Evolutionary conservation across 106 monocot species (phyloP).

Genomic region (Platanthera zijinensis): DNA sequence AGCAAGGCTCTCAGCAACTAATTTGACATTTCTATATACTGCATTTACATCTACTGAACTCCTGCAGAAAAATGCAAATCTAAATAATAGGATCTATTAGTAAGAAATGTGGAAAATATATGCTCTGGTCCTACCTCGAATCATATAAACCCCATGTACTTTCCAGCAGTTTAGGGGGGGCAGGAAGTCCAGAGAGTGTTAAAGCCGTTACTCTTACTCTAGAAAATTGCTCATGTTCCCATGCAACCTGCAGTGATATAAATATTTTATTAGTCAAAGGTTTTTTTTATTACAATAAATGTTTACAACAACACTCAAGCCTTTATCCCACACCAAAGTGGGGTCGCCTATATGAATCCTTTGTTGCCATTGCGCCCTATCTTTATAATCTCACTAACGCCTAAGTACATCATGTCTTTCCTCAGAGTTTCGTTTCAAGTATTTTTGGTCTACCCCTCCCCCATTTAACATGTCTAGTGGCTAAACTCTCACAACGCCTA

Average conservation of each 20-base stretch:
- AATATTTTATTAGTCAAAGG: background rate
- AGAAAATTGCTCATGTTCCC: conserved; percentile 99
- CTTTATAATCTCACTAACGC: no score
- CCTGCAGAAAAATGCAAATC: conserved; percentile 31
- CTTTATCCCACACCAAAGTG: no score
- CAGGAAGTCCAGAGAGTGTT: conserved; percentile 77
- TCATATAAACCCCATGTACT: conserved; percentile 74
- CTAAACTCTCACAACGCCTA: no score
- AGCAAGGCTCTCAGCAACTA: conserved; percentile 96
- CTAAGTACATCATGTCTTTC: no score
- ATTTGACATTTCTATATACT: conserved; percentile 59
- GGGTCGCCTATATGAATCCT: no score
- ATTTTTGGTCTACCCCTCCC: no score
- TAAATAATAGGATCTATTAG: background rate
- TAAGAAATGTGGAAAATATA: background rate
- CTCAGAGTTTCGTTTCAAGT: no score
- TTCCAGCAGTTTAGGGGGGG: conserved; percentile 72
- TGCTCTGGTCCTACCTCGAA: conserved; percentile 33
- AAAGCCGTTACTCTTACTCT: conserved; percentile 85
- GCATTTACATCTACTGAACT: conserved; percentile 51
- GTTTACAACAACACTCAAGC: no score
- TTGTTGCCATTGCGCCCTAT: no score
- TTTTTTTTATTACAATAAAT: no score
- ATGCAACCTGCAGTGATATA: conserved; percentile 60
- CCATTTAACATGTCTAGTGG: no score